Evolutionary conservation across 805 yeast species (phyloP).

Genomic region (Candida berthetii): DNA sequence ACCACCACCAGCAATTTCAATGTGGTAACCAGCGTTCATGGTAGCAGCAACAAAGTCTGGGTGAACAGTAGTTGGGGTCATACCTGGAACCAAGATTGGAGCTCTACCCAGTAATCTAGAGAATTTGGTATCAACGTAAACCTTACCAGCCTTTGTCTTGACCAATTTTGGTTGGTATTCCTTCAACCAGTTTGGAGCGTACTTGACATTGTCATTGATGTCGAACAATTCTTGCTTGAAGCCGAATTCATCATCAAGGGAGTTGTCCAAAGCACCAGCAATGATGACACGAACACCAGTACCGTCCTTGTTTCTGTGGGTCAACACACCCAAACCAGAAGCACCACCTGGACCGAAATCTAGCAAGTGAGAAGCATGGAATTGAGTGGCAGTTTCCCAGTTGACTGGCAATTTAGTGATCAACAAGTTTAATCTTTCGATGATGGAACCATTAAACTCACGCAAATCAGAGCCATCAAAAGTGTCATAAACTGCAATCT

Average conservation of each 20-base stretch:
- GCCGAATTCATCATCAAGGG: constrained; percentile 80
- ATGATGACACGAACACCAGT: constrained; percentile 93
- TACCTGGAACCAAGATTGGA: constrained; percentile 97
- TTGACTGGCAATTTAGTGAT: constrained; percentile 86
- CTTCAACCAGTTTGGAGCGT: constrained; percentile 85
- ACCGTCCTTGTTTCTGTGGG: constrained; percentile 98
- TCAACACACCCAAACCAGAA: constrained; percentile 91
- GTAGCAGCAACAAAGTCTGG: constrained; percentile 94
- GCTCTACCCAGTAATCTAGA: constrained; percentile 89
- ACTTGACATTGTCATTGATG: constrained; percentile 57
- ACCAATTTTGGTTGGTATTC: constrained; percentile 84
- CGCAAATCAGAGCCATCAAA: constrained; percentile 78
- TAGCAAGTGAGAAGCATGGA: constrained; percentile 78
- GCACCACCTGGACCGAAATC: constrained; percentile 99
- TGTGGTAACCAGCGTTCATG: constrained; percentile 92
- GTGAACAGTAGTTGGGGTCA: constrained; percentile 97
- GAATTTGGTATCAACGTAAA: constrained; percentile 90
- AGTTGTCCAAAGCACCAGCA: constrained; percentile 82
- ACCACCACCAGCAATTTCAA: constrained; percentile 99
- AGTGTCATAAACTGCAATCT: constrained; percentile 90
- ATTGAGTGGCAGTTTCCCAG: constrained; percentile 89
- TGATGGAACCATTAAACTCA: constrained; percentile 43
- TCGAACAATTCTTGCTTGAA: constrained; percentile 94
- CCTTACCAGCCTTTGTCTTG: constrained; percentile 66
- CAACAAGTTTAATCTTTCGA: constrained; percentile 68